These are phyloP conservation scores for Cystofilobasidium ferigula DNA, from an alignment of 768 basidiomycete species.

Conservation along the genomic window DNA sequence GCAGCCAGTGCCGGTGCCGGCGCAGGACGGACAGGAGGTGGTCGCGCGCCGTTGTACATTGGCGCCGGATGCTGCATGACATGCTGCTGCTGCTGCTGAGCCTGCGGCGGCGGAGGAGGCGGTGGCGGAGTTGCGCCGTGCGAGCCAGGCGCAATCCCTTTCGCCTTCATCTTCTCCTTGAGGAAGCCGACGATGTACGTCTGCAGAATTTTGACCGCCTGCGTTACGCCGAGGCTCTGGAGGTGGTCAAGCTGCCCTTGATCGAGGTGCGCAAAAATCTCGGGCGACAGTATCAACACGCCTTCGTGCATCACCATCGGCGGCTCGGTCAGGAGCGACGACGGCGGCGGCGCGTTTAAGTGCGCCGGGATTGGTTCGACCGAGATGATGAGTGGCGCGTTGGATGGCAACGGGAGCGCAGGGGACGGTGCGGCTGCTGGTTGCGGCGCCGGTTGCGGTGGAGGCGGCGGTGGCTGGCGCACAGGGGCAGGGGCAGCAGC, in stretches of 20 bases:
- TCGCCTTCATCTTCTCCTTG: slow-evolving; percentile 56
- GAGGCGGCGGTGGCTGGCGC: slow-evolving; percentile 23
- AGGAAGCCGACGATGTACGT: slow-evolving; percentile 72
- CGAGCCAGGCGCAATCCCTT: slow-evolving; percentile 29
- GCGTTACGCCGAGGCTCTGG: slow-evolving; percentile 68
- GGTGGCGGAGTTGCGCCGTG: slow-evolving; percentile 2
- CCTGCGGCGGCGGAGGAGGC: not conserved
- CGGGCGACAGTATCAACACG: slow-evolving; percentile 70
- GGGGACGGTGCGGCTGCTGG: not conserved
- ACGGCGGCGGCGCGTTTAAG: slow-evolving; percentile 22
- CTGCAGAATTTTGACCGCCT: slow-evolving; percentile 69
- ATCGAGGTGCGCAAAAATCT: slow-evolving; percentile 67
- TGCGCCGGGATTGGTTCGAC: slow-evolving; percentile 52
- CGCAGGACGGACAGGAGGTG: slow-evolving; percentile 5
- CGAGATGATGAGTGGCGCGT: slow-evolving; percentile 11
- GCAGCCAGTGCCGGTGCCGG: not conserved
- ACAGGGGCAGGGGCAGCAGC: slow-evolving; percentile 21
- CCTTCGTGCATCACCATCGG: slow-evolving; percentile 77
- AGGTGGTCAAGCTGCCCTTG: slow-evolving; percentile 61
- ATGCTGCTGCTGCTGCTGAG: too few species aligned
- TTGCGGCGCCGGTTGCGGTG: slow-evolving; percentile 25
- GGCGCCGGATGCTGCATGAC: too few species aligned
- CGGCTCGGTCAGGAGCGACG: slow-evolving; percentile 10
- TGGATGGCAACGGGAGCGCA: not conserved
- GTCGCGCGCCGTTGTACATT: not conserved